Conservation (phyloP, 495 filamentous ascomycete genomes). For the Podospora australis region DNA sequence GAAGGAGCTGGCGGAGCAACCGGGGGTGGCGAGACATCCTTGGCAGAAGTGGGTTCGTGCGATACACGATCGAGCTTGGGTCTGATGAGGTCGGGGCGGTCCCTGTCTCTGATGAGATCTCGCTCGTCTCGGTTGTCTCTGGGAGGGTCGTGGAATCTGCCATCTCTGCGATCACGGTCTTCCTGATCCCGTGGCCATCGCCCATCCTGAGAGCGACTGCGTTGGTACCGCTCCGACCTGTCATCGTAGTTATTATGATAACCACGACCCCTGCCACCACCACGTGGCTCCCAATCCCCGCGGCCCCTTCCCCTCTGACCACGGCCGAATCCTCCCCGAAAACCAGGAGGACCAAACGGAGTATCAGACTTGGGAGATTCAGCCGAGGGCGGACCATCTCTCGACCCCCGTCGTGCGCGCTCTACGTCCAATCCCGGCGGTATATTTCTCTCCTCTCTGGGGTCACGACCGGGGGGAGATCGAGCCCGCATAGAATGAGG, state of each 20-base stretch:
- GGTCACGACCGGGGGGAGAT: conserved; percentile 29
- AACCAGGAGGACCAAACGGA: conserved; percentile 45
- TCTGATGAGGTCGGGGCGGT: conserved; percentile 36
- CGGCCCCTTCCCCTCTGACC: conserved; percentile 48
- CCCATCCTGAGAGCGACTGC: conserved; percentile 65
- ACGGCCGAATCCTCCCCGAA: conserved; percentile 42
- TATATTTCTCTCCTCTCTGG: conserved; percentile 28
- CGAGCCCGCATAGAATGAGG: conserved; percentile 36
- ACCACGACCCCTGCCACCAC: conserved; percentile 41
- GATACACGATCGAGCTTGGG: conserved; percentile 38
- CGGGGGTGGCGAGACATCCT: conserved; percentile 61
- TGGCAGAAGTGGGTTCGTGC: conserved; percentile 40
- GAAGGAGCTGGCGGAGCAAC: conserved; percentile 74
- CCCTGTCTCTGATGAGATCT: conserved; percentile 30
- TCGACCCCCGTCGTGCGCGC: conserved; percentile 43
- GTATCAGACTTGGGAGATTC: conserved; percentile 64
- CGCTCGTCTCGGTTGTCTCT: conserved; percentile 52
- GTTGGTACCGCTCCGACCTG: conserved; percentile 45
- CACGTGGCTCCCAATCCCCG: conserved; percentile 52
- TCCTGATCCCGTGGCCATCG: conserved; percentile 48
- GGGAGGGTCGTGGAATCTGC: conserved; percentile 34
- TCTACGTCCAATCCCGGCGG: conserved; percentile 45
- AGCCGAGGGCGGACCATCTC: conserved; percentile 58
- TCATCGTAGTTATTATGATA: conserved; percentile 45
- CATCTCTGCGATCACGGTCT: conserved; percentile 41